Conservation (phyloP, 2,329 filamentous ascomycete species). For the Beauveria brongniartii region DNA sequence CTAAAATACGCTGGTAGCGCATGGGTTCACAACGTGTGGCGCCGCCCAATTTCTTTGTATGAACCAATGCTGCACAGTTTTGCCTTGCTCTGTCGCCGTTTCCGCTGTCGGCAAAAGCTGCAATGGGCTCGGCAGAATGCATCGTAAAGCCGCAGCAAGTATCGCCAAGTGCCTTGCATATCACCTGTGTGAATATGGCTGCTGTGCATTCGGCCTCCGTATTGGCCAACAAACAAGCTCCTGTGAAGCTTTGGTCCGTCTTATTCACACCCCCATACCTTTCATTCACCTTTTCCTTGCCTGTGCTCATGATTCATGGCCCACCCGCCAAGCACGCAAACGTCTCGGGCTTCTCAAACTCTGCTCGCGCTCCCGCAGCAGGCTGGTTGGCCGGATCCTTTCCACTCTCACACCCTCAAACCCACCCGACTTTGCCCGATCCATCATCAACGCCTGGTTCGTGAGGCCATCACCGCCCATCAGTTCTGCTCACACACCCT, state of each 20-base stretch:
- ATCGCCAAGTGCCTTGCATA: not conserved
- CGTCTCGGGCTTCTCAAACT: constrained; percentile 22
- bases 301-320: constrained; percentile 25
- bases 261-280: constrained; percentile 2
- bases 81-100: not conserved
- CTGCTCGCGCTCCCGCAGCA: not conserved
- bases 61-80: not conserved
- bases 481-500: constrained; percentile 11
- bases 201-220: not conserved
- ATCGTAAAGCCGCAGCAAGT: constrained; percentile 1
- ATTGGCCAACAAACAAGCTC: constrained; percentile 1
- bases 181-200: not conserved
- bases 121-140: not conserved
- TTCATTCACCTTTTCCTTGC: constrained; percentile 1
- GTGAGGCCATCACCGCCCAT: constrained; percentile 11
- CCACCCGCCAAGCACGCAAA: constrained; percentile 23
- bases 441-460: constrained; percentile 11
- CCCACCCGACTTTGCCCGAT: constrained; percentile 13
- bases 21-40: not conserved
- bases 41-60: not conserved
- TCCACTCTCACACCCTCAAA: constrained; percentile 10
- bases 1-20: not conserved
- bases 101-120: not conserved
- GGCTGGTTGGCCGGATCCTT: constrained; percentile 7
- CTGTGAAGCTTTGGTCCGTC: not conserved